Base-by-base conservation (phyloP, 768 basidiomycete species). In the Amanita rubescens region DNA sequence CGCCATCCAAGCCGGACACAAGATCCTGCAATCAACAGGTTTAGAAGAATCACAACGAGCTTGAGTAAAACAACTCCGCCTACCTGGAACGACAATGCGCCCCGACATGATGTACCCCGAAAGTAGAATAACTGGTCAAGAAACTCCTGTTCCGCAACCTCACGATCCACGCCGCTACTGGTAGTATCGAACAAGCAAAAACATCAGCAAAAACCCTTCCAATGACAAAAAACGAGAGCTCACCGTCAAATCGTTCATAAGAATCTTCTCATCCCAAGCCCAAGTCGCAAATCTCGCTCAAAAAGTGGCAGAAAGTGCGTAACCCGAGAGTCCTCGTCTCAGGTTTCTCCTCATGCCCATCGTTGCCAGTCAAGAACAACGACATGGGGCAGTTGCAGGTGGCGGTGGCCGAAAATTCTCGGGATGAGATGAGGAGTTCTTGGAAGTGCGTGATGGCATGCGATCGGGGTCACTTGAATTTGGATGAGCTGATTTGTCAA, bases 401-500 rank as follows among this genome's bases (percentile, higher is more conserved):
- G 84, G 85, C 1, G 87, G 85, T 5, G 90, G 87, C 22, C 81
- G 91, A 87, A 66, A 99, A 98, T 65, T 99, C 96, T 53, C 96
- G 82, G 81, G 98, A 99, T 2, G 96, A 95, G 53, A 99, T 86
- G 6, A 97, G 83, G 0, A 93, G 82, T 70, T 99, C 94, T 67
- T 98, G 96, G 78, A 99, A 99, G 52, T 89, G 86, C 8, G 94
- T 97, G 62, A 97, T 95, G 19, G 93, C 91, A 11, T 94, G 87
- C 3, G 89, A 80, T 12, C 94, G 85, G 7, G 87, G 60, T 98
- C 95, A 6, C 77, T 66, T 12, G 95, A 90, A 56, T 87, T 71
- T 0, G 96, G 95, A 64, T 98, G 91, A 0, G 95, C 96, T 2
- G 95, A 93, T 14, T 93, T 87, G 34, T 91, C 95, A 12, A 99